Percentiles rank a stretch among this genome's conserved stretches.
Conservation (phyloP, 2,329 filamentous ascomycete genomes). For the Monosporascus sp. region DNA sequence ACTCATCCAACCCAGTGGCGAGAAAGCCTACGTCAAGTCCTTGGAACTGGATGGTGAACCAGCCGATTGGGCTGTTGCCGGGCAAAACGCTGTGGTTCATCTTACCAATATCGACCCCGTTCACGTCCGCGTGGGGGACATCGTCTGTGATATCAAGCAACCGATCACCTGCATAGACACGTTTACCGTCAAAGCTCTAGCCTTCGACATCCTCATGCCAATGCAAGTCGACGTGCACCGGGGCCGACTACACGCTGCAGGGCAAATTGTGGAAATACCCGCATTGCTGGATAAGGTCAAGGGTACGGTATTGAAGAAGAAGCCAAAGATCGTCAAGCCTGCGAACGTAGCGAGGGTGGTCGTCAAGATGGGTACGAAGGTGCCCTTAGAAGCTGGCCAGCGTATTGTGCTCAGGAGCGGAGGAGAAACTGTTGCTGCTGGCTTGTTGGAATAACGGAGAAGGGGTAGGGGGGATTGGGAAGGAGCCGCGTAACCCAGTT, state of each 20-base stretch:
- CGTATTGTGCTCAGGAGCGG: constrained; percentile 75
- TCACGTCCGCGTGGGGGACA: constrained; percentile 78
- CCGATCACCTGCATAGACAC: constrained; percentile 67
- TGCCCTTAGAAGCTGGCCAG: constrained; percentile 75
- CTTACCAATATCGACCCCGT: constrained; percentile 79
- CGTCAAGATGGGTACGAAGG: constrained; percentile 66
- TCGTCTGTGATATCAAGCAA: constrained; percentile 66
- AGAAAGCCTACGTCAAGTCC: constrained; percentile 75
- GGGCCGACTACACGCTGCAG: constrained; percentile 74
- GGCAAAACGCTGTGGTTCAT: constrained; percentile 82
- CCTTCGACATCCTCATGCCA: constrained; percentile 84
- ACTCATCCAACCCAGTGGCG: constrained; percentile 72
- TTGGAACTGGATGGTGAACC: constrained; percentile 70
- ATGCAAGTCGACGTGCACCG: constrained; percentile 87
- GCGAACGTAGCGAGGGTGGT: constrained; percentile 71
- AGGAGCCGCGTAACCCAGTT: no score
- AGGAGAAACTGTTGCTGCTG: constrained; percentile 83
- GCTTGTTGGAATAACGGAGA: constrained; percentile 64
- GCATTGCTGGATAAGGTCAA: constrained; percentile 74
- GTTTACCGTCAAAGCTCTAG: constrained; percentile 79
- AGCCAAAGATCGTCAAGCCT: constrained; percentile 76
- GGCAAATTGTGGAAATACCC: constrained; percentile 65
- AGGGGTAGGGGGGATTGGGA: background rate
- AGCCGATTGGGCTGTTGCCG: constrained; percentile 86
- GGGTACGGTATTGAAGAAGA: constrained; percentile 74